Conservation (phyloP, 805 yeast species). For the Metschnikowia cerradonensis region DNA sequence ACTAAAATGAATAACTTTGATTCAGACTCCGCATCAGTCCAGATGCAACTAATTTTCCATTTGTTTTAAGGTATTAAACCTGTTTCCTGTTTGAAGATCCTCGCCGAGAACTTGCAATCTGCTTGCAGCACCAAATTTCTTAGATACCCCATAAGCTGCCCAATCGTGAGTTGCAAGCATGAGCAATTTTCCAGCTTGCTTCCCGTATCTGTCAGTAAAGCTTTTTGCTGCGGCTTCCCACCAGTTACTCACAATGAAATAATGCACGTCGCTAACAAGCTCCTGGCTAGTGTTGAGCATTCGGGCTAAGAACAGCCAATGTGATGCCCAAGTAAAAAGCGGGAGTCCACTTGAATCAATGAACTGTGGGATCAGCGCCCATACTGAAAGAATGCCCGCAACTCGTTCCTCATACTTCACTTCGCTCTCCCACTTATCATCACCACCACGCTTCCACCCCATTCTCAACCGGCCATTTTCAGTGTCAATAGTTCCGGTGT, state of each 20-base stretch:
- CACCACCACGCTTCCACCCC: conserved; percentile 75
- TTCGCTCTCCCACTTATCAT: conserved; percentile 54
- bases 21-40: background rate
- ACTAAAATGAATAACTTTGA: no score
- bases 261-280: conserved; percentile 64
- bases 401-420: conserved; percentile 78
- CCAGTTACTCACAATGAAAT: conserved; percentile 72
- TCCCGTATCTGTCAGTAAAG: conserved; percentile 56
- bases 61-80: conserved; percentile 40
- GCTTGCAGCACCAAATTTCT: conserved; percentile 70
- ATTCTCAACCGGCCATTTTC: conserved; percentile 76
- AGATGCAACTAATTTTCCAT: conserved; percentile 32
- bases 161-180: conserved; percentile 44
- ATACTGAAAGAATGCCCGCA: conserved; percentile 80
- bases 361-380: conserved; percentile 64
- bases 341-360: conserved; percentile 13
- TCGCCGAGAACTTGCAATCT: conserved; percentile 75
- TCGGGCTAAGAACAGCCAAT: conserved; percentile 75
- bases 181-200: conserved; percentile 66
- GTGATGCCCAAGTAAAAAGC: conserved; percentile 36
- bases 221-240: conserved; percentile 79
- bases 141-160: conserved; percentile 48
- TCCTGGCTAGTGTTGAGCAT: conserved; percentile 52
- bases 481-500: conserved; percentile 66
- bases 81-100: conserved; percentile 58